Evolutionary conservation across 257 asterid genomes (phyloP).

Genomic region (Dorcoceras hygrometricum): DNA sequence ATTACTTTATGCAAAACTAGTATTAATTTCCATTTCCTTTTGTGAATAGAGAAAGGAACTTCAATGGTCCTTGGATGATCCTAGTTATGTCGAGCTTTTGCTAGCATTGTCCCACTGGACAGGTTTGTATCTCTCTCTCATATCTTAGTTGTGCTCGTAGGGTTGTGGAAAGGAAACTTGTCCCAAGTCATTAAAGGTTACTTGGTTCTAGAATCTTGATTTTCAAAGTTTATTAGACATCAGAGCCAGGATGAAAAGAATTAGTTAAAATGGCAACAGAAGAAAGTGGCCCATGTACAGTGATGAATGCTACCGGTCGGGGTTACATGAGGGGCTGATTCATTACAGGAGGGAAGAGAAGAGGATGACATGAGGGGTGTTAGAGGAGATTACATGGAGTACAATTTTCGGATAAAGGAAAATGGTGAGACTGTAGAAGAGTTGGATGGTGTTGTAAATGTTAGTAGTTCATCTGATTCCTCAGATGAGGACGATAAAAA

Average conservation of each 20-base stretch:
- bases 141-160: background rate
- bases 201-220: background rate
- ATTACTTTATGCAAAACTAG: background rate
- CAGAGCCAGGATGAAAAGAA: conserved; percentile 5
- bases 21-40: conserved; percentile 19
- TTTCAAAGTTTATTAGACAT: background rate
- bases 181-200: background rate
- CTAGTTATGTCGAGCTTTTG: conserved; percentile 57
- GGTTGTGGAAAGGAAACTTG: background rate
- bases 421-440: conserved; percentile 25
- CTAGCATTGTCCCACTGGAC: conserved; percentile 60
- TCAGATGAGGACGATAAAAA: conserved; percentile 32
- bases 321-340: conserved; percentile 34
- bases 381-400: conserved; percentile 27
- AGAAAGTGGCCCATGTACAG: background rate
- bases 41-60: conserved; percentile 42
- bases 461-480: conserved; percentile 23
- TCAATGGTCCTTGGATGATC: conserved; percentile 32
- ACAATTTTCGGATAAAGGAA: no score
- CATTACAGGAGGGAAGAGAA: conserved; percentile 41
- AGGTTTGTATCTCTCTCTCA: conserved; percentile 36
- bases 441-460: conserved; percentile 31
- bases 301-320: background rate
- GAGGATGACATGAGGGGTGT: conserved; percentile 33
- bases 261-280: background rate